phyloP scores from a whole-genome alignment of 2,329 filamentous ascomycete genomes.

The Xylaria sp. region DNA sequence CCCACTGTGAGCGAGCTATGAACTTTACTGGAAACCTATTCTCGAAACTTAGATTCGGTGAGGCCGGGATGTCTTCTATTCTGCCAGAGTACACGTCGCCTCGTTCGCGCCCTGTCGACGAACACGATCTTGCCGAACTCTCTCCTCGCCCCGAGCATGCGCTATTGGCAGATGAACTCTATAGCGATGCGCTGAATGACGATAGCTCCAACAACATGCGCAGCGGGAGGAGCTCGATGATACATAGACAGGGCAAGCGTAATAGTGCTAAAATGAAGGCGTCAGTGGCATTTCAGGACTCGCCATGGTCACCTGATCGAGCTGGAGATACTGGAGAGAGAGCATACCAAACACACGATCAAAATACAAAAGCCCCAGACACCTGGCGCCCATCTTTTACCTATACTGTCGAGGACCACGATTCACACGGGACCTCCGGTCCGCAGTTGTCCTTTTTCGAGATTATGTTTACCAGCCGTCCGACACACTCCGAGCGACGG shows the following conservation, averaged over 20 bases:
- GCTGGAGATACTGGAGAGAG: conserved; percentile 29
- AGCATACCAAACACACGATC: conserved; percentile 18
- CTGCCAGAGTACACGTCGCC: conserved; percentile 42
- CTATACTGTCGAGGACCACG: conserved; percentile 35
- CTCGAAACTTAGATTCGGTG: conserved; percentile 45
- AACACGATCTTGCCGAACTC: conserved; percentile 49
- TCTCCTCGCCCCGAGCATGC: conserved; percentile 48
- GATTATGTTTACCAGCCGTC: conserved; percentile 44
- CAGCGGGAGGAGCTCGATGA: conserved; percentile 1
- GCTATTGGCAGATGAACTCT: conserved; percentile 37
- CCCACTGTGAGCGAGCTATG: conserved; percentile 38
- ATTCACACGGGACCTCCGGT: conserved; percentile 25
- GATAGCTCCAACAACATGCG: background rate
- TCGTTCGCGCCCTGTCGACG: conserved; percentile 38
- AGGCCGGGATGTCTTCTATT: conserved; percentile 42
- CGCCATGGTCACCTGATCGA: conserved; percentile 29
- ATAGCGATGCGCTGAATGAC: background rate
- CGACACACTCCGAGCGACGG: conserved; percentile 37
- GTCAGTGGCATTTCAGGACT: conserved; percentile 40
- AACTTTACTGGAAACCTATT: conserved; percentile 45
- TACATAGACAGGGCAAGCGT: conserved; percentile 12
- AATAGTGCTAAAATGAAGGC: conserved; percentile 38
- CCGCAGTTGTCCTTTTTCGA: conserved; percentile 46
- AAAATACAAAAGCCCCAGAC: conserved; percentile 28
- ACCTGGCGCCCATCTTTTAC: conserved; percentile 44